Base-by-base conservation (phyloP, 306 rosid genomes). In the Corylus avellana region DNA sequence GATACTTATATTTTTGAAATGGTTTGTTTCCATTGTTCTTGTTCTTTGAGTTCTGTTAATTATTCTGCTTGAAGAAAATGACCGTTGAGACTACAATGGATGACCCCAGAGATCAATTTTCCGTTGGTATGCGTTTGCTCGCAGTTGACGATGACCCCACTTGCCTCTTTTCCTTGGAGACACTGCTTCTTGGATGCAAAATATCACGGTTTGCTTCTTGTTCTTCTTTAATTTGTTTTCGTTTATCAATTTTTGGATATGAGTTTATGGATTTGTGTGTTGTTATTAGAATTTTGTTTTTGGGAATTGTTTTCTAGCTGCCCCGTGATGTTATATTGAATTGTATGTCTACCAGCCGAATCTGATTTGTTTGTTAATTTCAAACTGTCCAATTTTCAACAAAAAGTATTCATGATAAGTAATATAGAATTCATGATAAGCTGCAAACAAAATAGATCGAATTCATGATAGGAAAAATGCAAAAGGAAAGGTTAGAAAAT, bases 51-150 rank as follows among this genome's bases (percentile, higher is more conserved):
- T 66, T 56, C 53, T 7, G 22, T 17, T 13, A 48, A 46, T 49
- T 42, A 54, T 35, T 63, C 49, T 70, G 53, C 48, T 42, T 20
- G 3, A 56, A 76, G 79, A 87, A 84, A 74, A 86, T 91, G 92
- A 85, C 84, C n/a, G 73, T 88, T 20, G 93, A 82, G 76, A 80
- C 66, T 20, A 71, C 53, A 53, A 74, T 58, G 71, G 92, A 84
- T 12, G 93, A 88, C 74, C 84, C 90, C 55, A 69, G 80, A 72
- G 92, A 87, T 47, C 88, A 86, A 37, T 96, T 96, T 76, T 98
- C 99, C 14, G 57, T 85, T 46, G 99, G 99, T 82, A 90, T 96
- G 99, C 97, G 98, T 76, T 94, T 96, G 32, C 98, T 96, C 29
- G 97, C 98, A 4, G 99, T 96, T 22, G 98, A 96, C 25, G 98